Evolutionary conservation across 2,329 filamentous ascomycete genomes (phyloP), one percentile per base, ranked within the genome.

Genomic region (Xylariaceae sp.): DNA sequence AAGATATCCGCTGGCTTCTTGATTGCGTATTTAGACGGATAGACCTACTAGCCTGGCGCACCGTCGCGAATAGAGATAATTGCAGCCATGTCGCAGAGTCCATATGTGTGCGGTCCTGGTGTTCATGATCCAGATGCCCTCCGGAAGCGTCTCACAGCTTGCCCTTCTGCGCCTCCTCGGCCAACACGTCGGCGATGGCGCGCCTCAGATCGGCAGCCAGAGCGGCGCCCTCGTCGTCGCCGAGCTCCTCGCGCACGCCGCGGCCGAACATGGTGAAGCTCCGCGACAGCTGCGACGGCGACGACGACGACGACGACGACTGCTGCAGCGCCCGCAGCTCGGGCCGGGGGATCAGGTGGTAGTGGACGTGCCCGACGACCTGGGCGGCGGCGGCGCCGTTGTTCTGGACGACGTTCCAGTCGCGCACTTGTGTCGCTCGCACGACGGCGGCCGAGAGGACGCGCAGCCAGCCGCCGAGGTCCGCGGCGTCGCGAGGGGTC

Each of bases 401-500:
- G 57, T 96, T 96, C 65, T 96, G 90, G 35, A 96, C 86, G 19
- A 96, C 78, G 59, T 98, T 98, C 83, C 90, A 96, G 61, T 95
- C 89, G 32, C 68, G 69, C 2, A 86, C 75, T 8, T 80, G 82
- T 3, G 80, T 84, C 1, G 78, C 76, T 32, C 67, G 68, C 19
- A 77, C 72, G 23, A 94, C 68, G 0, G 84, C 83, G 14, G 75
- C 66, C 13, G 83, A 84, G 3, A 95, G 64, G 3, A 90, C 59
- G 21, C 85, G 78, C 18, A 94, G 71, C 65, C 70, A 75, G 39
- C 58, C 56, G 49, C 84, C 77, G 35, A 93, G 69, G 50, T 82
- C 79, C 35, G 69, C 67, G 16, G 79, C 75, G 55, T 88, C 83
- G 29, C 56, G 55, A 1, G 72, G 61, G 1, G 66, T 68, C 32